phyloP scores from a whole-genome alignment of 2,329 filamentous ascomycete species.

The Penicillium hordei region DNA sequence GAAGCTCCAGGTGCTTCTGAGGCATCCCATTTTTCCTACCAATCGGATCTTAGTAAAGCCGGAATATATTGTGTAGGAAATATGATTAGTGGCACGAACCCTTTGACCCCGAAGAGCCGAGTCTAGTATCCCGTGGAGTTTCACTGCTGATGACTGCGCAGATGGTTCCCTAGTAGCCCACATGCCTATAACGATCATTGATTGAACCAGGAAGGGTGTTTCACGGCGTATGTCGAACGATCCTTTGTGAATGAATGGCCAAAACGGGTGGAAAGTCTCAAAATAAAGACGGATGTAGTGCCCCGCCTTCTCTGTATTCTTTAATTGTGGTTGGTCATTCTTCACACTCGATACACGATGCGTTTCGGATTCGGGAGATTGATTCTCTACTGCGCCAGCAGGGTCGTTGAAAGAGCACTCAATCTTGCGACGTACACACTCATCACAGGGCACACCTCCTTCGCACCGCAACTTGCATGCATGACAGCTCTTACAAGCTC shows the following conservation, averaged over 20 bases:
- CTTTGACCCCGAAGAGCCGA: conserved; percentile 27
- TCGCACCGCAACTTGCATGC: conserved; percentile 20
- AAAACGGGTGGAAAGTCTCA: conserved; percentile 27
- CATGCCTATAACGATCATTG: conserved; percentile 30
- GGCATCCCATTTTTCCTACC: conserved; percentile 28
- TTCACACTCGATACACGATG: neutral
- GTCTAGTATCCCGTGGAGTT: conserved; percentile 26
- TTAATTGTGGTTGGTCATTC: neutral
- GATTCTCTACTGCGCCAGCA: neutral
- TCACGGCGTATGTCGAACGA: conserved; percentile 25
- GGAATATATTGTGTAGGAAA: neutral
- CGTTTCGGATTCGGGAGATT: neutral
- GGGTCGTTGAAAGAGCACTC: conserved; percentile 16
- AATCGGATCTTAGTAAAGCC: neutral
- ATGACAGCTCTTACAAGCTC: conserved; percentile 25
- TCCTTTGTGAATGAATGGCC: conserved; percentile 31
- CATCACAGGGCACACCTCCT: conserved; percentile 19
- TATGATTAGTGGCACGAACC: conserved; percentile 13
- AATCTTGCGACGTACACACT: conserved; percentile 19
- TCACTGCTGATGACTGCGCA: conserved; percentile 23
- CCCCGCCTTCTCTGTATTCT: conserved; percentile 4
- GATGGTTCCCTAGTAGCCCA: conserved; percentile 23
- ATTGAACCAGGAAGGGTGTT: conserved; percentile 29
- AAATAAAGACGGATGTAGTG: conserved; percentile 29
- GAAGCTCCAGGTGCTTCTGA: conserved; percentile 6